Evolutionary conservation across 2,329 filamentous ascomycete species (phyloP), one percentile per base, ranked within the genome.

Genomic region (Monilinia laxa): DNA sequence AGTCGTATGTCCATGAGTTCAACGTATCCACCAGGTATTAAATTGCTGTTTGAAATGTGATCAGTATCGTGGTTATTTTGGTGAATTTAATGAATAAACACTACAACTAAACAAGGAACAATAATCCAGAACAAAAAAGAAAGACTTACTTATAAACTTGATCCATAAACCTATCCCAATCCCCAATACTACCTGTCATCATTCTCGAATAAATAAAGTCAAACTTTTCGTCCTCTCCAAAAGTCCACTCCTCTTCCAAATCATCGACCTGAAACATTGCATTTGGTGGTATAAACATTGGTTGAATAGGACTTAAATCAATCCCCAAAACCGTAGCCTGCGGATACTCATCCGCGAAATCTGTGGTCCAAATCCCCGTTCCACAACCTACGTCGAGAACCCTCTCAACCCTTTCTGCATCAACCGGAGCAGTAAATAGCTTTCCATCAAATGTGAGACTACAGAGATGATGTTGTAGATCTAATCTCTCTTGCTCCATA

Each of bases 241-340:
- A 75, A 35, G 52, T 63, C 85, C 85, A 88, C 4, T 80, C 79
- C 67, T 80, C 80, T 73, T 87, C 85, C 45, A 83, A 80, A 70
- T 88, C 85, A 66, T 87, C 85, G 11, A 87, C 80, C 72, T 84
- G 78, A 70, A 86, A 87, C 42, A 80, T 78, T 31, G 85, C 80
- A 70, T 87, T 87, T 2, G 84, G 81, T 5, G 84, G 85, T 9
- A 87, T 81, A 45, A 63, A 63, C n/a, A 75, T 81, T 12, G 76
- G 75, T 59, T 78, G 76, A 52, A 76, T 76, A 18, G 74, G 75
- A 38, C 64, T 66, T 20, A 66, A 47, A 31, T 66, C 64, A n/a
- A 66, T 62, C 3, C 64, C 64, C 45, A 66, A 28, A 7, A 67
- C 59, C n/a, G 35, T 40, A 20, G 59, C 49, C 18, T 64, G 49